Percentiles rank a stretch among this genome's conserved stretches.
Evolutionary conservation across 495 filamentous ascomycete species (phyloP).

Genomic region (Extremus antarcticus): DNA sequence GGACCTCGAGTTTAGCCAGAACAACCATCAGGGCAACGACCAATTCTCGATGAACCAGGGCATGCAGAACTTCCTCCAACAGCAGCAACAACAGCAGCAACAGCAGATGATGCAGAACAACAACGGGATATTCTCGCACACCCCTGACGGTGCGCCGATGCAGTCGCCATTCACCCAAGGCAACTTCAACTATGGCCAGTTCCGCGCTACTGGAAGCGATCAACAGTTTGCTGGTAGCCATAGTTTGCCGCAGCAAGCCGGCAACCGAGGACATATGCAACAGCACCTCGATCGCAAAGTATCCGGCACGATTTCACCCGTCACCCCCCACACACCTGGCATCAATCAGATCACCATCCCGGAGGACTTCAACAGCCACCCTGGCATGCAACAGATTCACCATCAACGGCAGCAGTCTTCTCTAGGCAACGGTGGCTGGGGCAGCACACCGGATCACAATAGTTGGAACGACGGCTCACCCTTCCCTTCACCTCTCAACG

Average conservation of each 20-base stretch:
- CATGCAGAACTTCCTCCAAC: conserved; percentile 40
- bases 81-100: conserved; percentile 37
- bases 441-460: conserved; percentile 64
- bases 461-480: conserved; percentile 69
- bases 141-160: conserved; percentile 77
- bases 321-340: conserved; percentile 77
- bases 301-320: conserved; percentile 60
- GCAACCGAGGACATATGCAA: conserved; percentile 7
- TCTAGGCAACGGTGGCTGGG: conserved; percentile 41
- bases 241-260: conserved; percentile 18
- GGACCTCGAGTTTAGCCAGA: conserved; percentile 30
- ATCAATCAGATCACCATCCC: conserved; percentile 35
- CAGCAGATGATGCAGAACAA: conserved; percentile 29
- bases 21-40: conserved; percentile 6
- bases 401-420: conserved; percentile 15
- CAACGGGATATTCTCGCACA: conserved; percentile 62
- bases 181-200: conserved; percentile 66
- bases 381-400: conserved; percentile 30
- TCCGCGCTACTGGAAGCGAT: conserved; percentile 39
- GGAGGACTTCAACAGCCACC: conserved; percentile 40
- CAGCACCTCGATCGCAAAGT: conserved; percentile 53
- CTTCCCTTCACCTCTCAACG: conserved; percentile 41
- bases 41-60: conserved; percentile 36
- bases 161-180: conserved; percentile 73
- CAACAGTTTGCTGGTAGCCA: conserved; percentile 31